Base-by-base conservation (phyloP, 345 rosid genomes). In the Sisymbrium irio region DNA sequence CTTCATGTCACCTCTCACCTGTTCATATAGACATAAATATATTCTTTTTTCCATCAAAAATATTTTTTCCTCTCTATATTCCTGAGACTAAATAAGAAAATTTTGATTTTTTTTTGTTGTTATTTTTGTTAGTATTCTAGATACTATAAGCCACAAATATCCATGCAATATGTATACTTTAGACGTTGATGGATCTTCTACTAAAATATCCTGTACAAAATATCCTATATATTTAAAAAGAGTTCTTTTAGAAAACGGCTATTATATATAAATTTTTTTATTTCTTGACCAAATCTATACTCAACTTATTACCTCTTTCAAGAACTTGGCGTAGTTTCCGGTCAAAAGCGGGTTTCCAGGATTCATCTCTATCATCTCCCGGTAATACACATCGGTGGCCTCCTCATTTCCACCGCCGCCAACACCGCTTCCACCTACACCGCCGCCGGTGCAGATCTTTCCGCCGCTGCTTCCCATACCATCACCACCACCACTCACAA, bases 281-380 rank as follows among this genome's bases (percentile, higher is more conserved):
- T 18, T 18, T 18, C 5, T 46, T 46, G 5, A 17, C 19, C 51
- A 17, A 18, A 62, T 17, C 32, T 13, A 15, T 44, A 44, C 25
- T 25, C 12, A 28, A 71, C 45, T 51, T 54, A 10, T 32, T 73
- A 86, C 93, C 86, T 88, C 91, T 85, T 85, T 88, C 81, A 88
- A 79, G 71, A 86, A 85, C 80, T 59, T 86, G 10, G 93, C 93
- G 71, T 88, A 88, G 76, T 88, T 90, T 51, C 86, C 89, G 13
- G 85, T 85, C 47, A 86, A 67, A 67, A 86, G 84, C 9, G 88
- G 61, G 71, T 84, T 90, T 27, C 73, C 82, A 25, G 93, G 89
- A 61, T 84, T 69, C 19, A 74, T 73, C 9, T 84, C 79, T 36
- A 90, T 88, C 91, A 86, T 83, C 27, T 67, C 82, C 58, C 71